phyloP scores from a whole-genome alignment of 1,284 basidiomycete species.

The Vanrija pseudolonga region DNA sequence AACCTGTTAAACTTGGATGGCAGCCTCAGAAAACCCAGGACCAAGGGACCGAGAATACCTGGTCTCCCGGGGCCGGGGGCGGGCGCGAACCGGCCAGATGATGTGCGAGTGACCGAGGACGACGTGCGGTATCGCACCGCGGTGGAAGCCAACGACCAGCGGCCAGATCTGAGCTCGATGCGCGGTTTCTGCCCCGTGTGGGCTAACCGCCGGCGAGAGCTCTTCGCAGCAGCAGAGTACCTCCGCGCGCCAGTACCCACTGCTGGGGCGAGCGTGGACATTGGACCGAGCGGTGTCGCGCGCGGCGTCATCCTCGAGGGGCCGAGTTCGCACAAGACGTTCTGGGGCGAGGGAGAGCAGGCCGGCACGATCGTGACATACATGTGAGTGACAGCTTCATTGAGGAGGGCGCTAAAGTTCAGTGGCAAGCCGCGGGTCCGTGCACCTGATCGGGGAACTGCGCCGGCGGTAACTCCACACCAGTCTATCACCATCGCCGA shows the following conservation, averaged over 20 bases:
- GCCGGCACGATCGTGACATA: conserved; percentile 34
- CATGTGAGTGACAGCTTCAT: conserved; percentile 24
- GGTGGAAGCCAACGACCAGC: conserved; percentile 22
- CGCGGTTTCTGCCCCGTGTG: conserved; percentile 36
- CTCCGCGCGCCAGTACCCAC: conserved; percentile 31
- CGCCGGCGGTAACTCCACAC: too few relatives aligned
- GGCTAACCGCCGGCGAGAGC: conserved; percentile 31
- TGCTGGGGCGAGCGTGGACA: conserved; percentile 36
- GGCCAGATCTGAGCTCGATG: conserved; percentile 20
- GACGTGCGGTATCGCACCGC: conserved; percentile 26
- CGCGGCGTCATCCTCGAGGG: conserved; percentile 44
- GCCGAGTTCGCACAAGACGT: conserved; percentile 16
- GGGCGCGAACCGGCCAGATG: conserved; percentile 5
- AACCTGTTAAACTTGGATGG: conserved; percentile 19
- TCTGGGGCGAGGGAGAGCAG: conserved; percentile 29
- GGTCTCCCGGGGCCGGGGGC: too few relatives aligned
- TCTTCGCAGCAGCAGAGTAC: conserved; percentile 32
- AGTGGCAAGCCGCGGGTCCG: too few relatives aligned
- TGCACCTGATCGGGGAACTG: too few relatives aligned
- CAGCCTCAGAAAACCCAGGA: background rate
- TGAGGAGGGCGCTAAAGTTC: background rate
- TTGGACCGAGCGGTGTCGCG: conserved; percentile 37
- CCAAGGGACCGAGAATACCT: too few relatives aligned
- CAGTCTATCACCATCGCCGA: background rate
- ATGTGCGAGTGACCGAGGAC: conserved; percentile 8